Evolutionary conservation across 495 filamentous ascomycete species (phyloP).

Genomic region (Astrothelium subdiscretum): DNA sequence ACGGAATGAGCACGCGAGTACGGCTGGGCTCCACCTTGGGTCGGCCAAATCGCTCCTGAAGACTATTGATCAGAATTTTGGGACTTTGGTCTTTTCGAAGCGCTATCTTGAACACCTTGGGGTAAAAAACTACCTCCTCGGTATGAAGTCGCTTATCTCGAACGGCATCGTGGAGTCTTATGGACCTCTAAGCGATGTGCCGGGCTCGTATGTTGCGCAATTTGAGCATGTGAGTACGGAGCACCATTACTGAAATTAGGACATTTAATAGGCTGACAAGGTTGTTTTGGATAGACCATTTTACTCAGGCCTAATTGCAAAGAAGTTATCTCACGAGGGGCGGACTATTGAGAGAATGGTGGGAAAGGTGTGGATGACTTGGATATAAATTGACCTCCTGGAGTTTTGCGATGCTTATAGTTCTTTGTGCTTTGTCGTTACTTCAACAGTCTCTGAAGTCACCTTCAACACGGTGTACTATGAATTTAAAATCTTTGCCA

Average conservation of each 20-base stretch:
- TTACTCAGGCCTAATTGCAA: slow-evolving; percentile 36
- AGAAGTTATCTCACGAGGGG: slow-evolving; percentile 40
- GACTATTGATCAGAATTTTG: slow-evolving; percentile 87
- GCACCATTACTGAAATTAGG: not conserved
- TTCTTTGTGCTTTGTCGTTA: too few relatives aligned
- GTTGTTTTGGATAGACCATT: slow-evolving; percentile 29
- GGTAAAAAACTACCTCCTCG: slow-evolving; percentile 78
- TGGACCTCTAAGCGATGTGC: slow-evolving; percentile 40
- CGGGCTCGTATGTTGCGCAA: slow-evolving; percentile 48
- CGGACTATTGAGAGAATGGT: slow-evolving; percentile 33
- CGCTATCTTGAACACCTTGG: slow-evolving; percentile 78
- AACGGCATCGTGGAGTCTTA: slow-evolving; percentile 45
- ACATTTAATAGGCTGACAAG: slow-evolving; percentile 5
- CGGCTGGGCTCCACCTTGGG: slow-evolving; percentile 38
- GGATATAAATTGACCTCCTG: too few relatives aligned
- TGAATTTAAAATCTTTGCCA: too few relatives aligned
- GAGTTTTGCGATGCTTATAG: too few relatives aligned
- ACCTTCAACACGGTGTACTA: too few relatives aligned
- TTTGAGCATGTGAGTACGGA: slow-evolving; percentile 45
- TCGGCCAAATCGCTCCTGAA: slow-evolving; percentile 74
- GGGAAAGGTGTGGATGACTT: too few relatives aligned
- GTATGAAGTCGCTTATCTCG: slow-evolving; percentile 35
- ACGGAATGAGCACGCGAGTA: slow-evolving; percentile 55
- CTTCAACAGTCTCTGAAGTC: too few relatives aligned
- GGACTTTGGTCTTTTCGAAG: slow-evolving; percentile 74